Evolutionary conservation across 1,139 yeast genomes (phyloP), one percentile per base, ranked within the genome.

Genomic region (Magnusiomyces sp.): DNA sequence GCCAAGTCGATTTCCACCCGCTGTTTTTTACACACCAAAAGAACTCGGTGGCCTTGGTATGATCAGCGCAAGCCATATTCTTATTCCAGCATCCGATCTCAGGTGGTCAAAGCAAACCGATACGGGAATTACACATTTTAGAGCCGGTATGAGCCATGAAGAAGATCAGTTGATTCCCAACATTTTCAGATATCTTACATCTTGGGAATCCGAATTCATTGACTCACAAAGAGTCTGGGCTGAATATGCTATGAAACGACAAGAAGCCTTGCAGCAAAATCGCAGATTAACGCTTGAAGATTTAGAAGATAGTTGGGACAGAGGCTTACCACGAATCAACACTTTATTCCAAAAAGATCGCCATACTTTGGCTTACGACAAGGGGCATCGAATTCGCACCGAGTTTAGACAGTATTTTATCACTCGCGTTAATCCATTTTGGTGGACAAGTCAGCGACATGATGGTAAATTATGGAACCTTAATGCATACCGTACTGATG

Each of bases 1-100:
- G 99, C 99, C 99, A 0, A 82, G 96, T 0, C 75, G 99, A 49
- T 94, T 94, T 69, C 99, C 99, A 2, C 99, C 98, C 0, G 97
- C 97, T 1, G 98, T 94, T 0, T 94, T 94, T 59, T 94, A 94
- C 63, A 88, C 98, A 0, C 98, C 98, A 0, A 92, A 89, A 59
- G 99, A 94, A 64, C 70, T 94, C 9, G 98, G 99, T 48, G 99
- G 99, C 38, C 70, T 94, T 44, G 98, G 98, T 17, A 94, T 94
- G 98, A 72, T 94, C 27, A 87, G 96, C 72, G 97, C 97, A 0
- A 87, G 96, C 14, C 98, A 94, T 65, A 87, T 92, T 47, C 72
- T 92, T 57, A 92, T 94, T 57, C 98, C 98, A 0, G 86, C 95
- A 0, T 83, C 95, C 3, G 98, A 92, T 65, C 71, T 92, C 55